These are phyloP conservation scores for Loxodes magnus DNA, from an alignment of 73 alveolate species.

Conservation along the genomic window DNA sequence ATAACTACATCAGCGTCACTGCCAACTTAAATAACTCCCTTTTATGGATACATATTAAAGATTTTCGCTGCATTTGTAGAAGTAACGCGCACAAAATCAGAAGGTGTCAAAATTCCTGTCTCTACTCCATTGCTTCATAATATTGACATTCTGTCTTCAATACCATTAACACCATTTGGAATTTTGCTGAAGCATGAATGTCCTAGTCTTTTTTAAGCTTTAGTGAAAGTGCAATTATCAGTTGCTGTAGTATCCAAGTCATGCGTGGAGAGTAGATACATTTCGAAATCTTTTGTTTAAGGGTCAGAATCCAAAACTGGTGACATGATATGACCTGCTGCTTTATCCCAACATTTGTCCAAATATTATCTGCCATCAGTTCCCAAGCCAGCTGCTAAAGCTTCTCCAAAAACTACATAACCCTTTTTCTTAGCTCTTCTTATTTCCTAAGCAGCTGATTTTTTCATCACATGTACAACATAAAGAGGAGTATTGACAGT, in stretches of 20 bases:
- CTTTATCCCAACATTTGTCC: conserved; percentile 35
- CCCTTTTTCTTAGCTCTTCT: conserved; percentile 42
- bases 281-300: conserved; percentile 17
- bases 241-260: conserved; percentile 52
- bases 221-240: conserved; percentile 61
- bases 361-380: conserved; percentile 26
- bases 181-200: conserved; percentile 32
- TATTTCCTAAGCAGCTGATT: conserved; percentile 34
- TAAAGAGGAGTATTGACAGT: conserved; percentile 37
- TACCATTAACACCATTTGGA: conserved; percentile 67
- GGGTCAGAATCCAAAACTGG: conserved; percentile 44
- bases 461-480: conserved; percentile 43
- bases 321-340: conserved; percentile 43
- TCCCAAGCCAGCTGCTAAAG: conserved; percentile 39
- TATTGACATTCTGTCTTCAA: conserved; percentile 67
- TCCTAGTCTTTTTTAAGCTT: conserved; percentile 55
- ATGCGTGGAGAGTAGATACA: no score
- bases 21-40: conserved; percentile 58
- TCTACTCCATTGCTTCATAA: conserved; percentile 59
- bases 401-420: conserved; percentile 33
- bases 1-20: conserved; percentile 70
- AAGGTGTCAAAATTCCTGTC: conserved; percentile 45
- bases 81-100: conserved; percentile 59
- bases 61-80: conserved; percentile 71
- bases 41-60: conserved; percentile 63